A percentile compares a stretch with the other conserved stretches of the same genome.
Conservation (phyloP, 805 yeast genomes). For the Metschnikowia lachancei region DNA sequence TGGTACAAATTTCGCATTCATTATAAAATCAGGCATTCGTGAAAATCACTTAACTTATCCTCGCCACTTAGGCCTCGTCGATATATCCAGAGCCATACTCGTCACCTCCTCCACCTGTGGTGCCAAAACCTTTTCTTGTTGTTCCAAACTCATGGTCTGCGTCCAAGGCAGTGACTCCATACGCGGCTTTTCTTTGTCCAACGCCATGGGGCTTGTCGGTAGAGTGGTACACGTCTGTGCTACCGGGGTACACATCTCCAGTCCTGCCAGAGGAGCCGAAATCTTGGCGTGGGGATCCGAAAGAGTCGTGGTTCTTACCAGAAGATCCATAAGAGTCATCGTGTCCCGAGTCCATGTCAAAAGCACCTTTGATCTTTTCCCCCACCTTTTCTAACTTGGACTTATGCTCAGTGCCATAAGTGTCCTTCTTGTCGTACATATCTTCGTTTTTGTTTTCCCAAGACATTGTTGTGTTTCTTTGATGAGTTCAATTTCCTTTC, state of each 20-base stretch:
- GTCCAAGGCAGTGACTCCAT: no score
- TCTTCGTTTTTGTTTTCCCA: constrained; percentile 10
- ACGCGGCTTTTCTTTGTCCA: no score
- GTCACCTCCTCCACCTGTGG: constrained; percentile 19
- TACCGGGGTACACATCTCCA: constrained; percentile 1
- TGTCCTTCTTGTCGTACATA: constrained; percentile 5
- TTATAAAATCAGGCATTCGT: no score
- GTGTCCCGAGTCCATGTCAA: constrained; percentile 11
- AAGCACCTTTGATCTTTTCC: constrained; percentile 15
- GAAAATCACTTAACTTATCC: background rate
- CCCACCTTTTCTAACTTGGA: constrained; percentile 9
- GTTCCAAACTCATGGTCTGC: constrained; percentile 5
- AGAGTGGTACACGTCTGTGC: constrained; percentile 21
- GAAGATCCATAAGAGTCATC: constrained; percentile 27
- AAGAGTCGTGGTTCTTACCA: constrained; percentile 17
- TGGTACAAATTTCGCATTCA: no score
- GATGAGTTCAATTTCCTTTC: no score
- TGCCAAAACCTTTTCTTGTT: constrained; percentile 20
- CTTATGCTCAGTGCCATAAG: constrained; percentile 13
- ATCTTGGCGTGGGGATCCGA: constrained; percentile 24
- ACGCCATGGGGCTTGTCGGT: background rate
- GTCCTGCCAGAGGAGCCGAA: constrained; percentile 24
- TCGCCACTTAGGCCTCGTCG: background rate
- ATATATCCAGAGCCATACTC: constrained; percentile 15
- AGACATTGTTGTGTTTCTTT: constrained; percentile 13